Conservation (phyloP, 345 rosid species). For the Linum tenue region DNA sequence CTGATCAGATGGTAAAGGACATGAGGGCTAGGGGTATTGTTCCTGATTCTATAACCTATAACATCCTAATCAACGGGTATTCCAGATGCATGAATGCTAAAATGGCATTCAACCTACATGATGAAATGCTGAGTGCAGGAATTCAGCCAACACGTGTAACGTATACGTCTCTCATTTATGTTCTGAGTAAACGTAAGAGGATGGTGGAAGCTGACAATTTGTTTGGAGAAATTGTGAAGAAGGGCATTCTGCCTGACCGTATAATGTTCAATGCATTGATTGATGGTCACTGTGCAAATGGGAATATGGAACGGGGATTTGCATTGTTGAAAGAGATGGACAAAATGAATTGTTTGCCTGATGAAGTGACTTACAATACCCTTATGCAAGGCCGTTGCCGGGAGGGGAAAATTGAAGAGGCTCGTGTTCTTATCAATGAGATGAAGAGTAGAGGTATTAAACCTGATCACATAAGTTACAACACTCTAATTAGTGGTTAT, state of each 20-base stretch:
- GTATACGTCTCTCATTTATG: constrained; percentile 72
- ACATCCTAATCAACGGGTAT: constrained; percentile 76
- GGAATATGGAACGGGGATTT: constrained; percentile 63
- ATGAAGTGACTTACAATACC: constrained; percentile 86
- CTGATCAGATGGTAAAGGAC: constrained; percentile 53
- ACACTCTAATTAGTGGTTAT: constrained; percentile 80
- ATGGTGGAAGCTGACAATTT: constrained; percentile 65
- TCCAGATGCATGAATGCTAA: constrained; percentile 59
- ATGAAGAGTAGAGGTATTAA: constrained; percentile 75
- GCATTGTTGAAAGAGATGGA: constrained; percentile 66
- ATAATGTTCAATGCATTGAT: constrained; percentile 73
- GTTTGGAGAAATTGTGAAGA: constrained; percentile 41
- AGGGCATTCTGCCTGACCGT: constrained; percentile 48
- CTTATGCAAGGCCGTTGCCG: constrained; percentile 75
- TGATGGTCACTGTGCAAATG: constrained; percentile 63
- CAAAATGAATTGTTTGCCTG: constrained; percentile 47
- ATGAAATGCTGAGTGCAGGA: constrained; percentile 56
- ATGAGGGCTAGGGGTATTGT: constrained; percentile 50
- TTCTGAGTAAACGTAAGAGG: constrained; percentile 47
- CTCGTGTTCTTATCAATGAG: constrained; percentile 63
- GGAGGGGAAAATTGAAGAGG: constrained; percentile 79
- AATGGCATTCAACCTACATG: constrained; percentile 57
- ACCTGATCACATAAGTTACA: constrained; percentile 78
- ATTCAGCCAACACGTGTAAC: constrained; percentile 61
- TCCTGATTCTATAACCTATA: constrained; percentile 64